A percentile compares a stretch with the other conserved stretches of the same genome.
Evolutionary conservation across 179 eudicot genomes (phyloP).

Genomic region (Amaranthus tricolor): DNA sequence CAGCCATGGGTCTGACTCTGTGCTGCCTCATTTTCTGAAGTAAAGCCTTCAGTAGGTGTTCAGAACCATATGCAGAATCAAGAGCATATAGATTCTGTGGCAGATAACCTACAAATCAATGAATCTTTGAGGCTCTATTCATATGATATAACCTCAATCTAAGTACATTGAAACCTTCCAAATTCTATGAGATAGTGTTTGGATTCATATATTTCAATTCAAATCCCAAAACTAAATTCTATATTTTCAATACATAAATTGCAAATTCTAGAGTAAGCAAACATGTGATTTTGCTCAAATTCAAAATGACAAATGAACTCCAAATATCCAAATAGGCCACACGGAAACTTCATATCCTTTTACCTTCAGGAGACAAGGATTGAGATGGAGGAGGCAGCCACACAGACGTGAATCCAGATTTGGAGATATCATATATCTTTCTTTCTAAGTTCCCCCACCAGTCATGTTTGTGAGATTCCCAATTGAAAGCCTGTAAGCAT

Average conservation of each 20-base stretch:
- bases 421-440: conserved; percentile 74
- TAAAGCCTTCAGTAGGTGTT: conserved; percentile 57
- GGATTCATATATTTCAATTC: too few relatives aligned
- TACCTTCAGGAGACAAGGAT: conserved; percentile 78
- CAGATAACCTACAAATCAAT: conserved; percentile 64
- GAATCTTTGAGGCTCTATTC: not conserved
- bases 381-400: conserved; percentile 90
- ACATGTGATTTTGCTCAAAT: too few relatives aligned
- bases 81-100: conserved; percentile 92
- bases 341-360: not conserved
- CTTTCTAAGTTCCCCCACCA: conserved; percentile 84
- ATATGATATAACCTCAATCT: not conserved
- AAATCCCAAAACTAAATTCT: too few relatives aligned
- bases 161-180: not conserved
- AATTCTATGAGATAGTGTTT: too few relatives aligned
- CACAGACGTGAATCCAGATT: conserved; percentile 82
- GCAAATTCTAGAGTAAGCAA: too few relatives aligned
- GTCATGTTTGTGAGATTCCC: conserved; percentile 89
- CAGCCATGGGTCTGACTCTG: conserved; percentile 92
- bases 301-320: too few relatives aligned
- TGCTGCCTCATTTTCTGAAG: conserved; percentile 69
- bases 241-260: too few relatives aligned
- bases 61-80: conserved; percentile 81
- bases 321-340: too few relatives aligned
- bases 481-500: conserved; percentile 73